Evolutionary conservation across 2,329 filamentous ascomycete genomes (phyloP).

Genomic region (Basipetospora chlamydospora): DNA sequence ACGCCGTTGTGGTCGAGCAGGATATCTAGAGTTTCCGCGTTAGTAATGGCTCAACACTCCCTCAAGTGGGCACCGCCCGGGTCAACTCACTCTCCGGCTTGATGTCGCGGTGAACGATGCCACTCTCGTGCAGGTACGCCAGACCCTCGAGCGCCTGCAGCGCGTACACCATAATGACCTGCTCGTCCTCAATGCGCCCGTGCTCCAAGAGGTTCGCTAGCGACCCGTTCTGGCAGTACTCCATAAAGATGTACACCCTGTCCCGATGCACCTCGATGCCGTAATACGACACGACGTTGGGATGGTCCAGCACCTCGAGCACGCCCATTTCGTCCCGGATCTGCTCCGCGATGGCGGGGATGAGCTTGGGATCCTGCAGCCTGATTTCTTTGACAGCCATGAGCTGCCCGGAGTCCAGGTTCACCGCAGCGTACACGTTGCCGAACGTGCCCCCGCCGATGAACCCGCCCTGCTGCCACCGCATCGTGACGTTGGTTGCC

Average conservation of each 20-base stretch:
- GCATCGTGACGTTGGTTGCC: slow-evolving; percentile 84
- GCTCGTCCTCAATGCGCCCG: slow-evolving; percentile 93
- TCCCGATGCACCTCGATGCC: slow-evolving; percentile 97
- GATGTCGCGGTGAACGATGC: slow-evolving; percentile 92
- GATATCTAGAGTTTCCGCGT: slow-evolving; percentile 46
- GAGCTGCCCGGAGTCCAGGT: slow-evolving; percentile 84
- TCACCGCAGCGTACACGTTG: slow-evolving; percentile 94
- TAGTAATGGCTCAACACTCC: background rate
- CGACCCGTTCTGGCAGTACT: slow-evolving; percentile 93
- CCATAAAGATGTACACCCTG: slow-evolving; percentile 99
- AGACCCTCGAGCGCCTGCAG: slow-evolving; percentile 88
- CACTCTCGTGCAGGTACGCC: slow-evolving; percentile 80
- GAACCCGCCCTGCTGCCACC: slow-evolving; percentile 98
- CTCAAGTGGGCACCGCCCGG: background rate
- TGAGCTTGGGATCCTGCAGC: slow-evolving; percentile 88
- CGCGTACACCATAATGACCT: slow-evolving; percentile 92
- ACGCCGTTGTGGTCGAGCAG: slow-evolving; percentile 94
- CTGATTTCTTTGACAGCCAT: slow-evolving; percentile 99
- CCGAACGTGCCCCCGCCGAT: slow-evolving; percentile 95
- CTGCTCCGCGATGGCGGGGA: slow-evolving; percentile 83
- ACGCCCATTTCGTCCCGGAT: slow-evolving; percentile 97
- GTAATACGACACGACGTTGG: slow-evolving; percentile 94
- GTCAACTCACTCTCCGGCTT: slow-evolving; percentile 82
- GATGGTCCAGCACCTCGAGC: slow-evolving; percentile 86
- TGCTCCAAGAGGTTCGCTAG: slow-evolving; percentile 83